Evolutionary conservation across 2,329 filamentous ascomycete genomes (phyloP).

Genomic region (Dissoconium aciculare): DNA sequence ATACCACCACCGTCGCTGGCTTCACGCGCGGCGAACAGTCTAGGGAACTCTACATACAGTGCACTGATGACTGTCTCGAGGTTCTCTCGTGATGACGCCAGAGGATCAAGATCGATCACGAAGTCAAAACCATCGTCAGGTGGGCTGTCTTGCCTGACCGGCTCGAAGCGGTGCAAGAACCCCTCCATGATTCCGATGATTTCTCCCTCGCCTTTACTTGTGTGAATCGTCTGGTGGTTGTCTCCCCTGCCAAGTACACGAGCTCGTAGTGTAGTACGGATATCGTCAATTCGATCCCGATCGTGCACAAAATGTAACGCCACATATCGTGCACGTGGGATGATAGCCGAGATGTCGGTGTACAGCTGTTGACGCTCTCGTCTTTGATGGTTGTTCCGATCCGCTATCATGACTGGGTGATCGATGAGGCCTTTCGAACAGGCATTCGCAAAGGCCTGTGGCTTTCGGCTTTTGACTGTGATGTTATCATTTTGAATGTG

Average conservation of each 20-base stretch:
- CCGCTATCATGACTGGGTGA: slow-evolving; percentile 65
- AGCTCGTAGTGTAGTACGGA: slow-evolving; percentile 59
- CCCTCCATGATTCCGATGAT: slow-evolving; percentile 88
- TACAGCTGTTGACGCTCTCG: slow-evolving; percentile 83
- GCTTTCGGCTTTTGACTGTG: slow-evolving; percentile 56
- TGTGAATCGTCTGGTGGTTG: slow-evolving; percentile 96
- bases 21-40: slow-evolving; percentile 54
- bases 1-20: slow-evolving; percentile 41
- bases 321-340: slow-evolving; percentile 55
- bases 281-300: slow-evolving; percentile 47
- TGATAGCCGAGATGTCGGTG: slow-evolving; percentile 51
- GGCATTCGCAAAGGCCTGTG: slow-evolving; percentile 59
- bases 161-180: slow-evolving; percentile 76
- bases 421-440: slow-evolving; percentile 50
- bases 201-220: slow-evolving; percentile 56
- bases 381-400: slow-evolving; percentile 83
- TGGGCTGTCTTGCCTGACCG: slow-evolving; percentile 46
- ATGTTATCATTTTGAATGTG: slow-evolving; percentile 97
- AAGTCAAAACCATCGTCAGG: slow-evolving; percentile 74
- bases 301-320: slow-evolving; percentile 82
- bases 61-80: slow-evolving; percentile 62
- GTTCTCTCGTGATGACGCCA: slow-evolving; percentile 64
- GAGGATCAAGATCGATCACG: slow-evolving; percentile 71
- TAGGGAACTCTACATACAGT: slow-evolving; percentile 64
- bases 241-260: slow-evolving; percentile 77